Percentiles rank a stretch among this genome's conserved stretches.
These are phyloP conservation scores for Cicer bijugum DNA, from an alignment of 306 rosid genomes.

Conservation along the genomic window DNA sequence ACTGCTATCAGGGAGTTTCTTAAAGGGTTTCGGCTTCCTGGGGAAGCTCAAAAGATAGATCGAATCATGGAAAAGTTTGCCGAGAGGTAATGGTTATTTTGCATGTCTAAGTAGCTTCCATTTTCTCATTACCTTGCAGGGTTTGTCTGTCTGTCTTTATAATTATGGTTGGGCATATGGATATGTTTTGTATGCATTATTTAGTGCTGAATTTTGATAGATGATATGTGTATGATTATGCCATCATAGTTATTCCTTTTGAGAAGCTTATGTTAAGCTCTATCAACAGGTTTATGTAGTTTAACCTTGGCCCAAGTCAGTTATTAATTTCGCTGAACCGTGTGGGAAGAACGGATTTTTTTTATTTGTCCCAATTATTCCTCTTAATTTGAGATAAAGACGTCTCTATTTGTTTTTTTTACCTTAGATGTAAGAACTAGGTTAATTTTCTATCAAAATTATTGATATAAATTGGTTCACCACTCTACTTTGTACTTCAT, in stretches of 20 bases:
- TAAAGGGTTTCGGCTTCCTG: conserved; percentile 96
- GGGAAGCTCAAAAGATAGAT: conserved; percentile 99
- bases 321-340: conserved; percentile 19
- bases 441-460: conserved; percentile 36
- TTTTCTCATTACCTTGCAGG: conserved; percentile 32
- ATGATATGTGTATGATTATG: conserved; percentile 18
- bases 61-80: conserved; percentile 99
- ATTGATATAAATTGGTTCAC: conserved; percentile 8
- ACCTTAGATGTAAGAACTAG: conserved; percentile 24
- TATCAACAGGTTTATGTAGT: conserved; percentile 7
- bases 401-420: conserved; percentile 6
- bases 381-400: conserved; percentile 24
- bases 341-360: conserved; percentile 11
- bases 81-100: conserved; percentile 65
- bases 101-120: conserved; percentile 35
- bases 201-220: conserved; percentile 19
- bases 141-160: conserved; percentile 17
- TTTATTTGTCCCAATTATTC: conserved; percentile 19
- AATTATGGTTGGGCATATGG: background rate
- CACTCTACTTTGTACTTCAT: conserved; percentile 18
- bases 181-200: conserved; percentile 8
- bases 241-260: conserved; percentile 29
- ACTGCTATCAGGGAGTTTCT: conserved; percentile 96
- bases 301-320: conserved; percentile 33
- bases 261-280: conserved; percentile 5